Evolutionary conservation across 1,284 basidiomycete species (phyloP), one percentile per base, ranked within the genome.

Genomic region (Farysia itapuensis): DNA sequence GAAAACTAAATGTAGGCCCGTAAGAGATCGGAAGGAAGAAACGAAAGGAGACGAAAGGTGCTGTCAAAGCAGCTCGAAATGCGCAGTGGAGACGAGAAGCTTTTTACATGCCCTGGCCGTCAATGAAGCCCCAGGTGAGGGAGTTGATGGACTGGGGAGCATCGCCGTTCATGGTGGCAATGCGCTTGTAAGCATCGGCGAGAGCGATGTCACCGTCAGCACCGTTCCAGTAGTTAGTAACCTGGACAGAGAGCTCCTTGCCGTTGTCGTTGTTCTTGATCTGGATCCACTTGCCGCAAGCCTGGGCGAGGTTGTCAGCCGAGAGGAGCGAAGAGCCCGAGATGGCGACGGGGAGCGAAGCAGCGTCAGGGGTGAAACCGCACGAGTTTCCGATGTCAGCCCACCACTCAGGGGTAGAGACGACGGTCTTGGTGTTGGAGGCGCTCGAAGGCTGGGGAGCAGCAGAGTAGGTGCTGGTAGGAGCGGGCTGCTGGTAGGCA

Each of bases 201-300:
- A 67, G 36, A n/a, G 54, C 64, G 29, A 67, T 35, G 35, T 52
- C 42, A 32, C 48, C 57, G 31, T 49, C 48, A 12, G 43, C 36
- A 9, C 60, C 64, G 25, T 48, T 29, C 23, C 37, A 45, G 60
- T 41, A 59, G 41, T 49, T 53, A 51, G 47, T 44, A 20, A 67
- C 51, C 49, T 58, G 53, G 42, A 57, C 53, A 5, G 50, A 53
- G 54, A 67, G 39, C 50, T 53, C 39, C 58, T 67, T 67, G 53
- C 59, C 58, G 59, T 67, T 67, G 39, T 47, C 42, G 50, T 60
- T 50, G 59, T 67, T 67, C 50, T 54, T 56, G 42, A 63, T 37
- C 53, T 59, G 59, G 51, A 67, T 37, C 58, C 58, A 63, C 59
- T 63, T 63, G 58, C 64, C 64, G 42, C 64, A 67, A 33, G 59